These are phyloP conservation scores for Lichtheimia ramosa DNA, from an alignment of 371 early-diverging fungal genomes.

Conservation along the genomic window DNA sequence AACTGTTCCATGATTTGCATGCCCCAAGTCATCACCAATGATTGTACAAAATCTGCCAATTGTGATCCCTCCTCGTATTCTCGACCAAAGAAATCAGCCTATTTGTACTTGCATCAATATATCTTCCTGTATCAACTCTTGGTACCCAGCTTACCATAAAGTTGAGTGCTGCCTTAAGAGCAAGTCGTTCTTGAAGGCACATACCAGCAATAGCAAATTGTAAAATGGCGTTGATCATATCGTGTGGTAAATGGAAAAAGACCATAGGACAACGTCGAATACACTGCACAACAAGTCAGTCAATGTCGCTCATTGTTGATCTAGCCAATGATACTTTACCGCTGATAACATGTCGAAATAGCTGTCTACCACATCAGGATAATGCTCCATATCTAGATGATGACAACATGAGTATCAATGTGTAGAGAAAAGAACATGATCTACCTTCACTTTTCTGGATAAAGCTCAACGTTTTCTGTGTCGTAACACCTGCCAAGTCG, in stretches of 20 bases:
- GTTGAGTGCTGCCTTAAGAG: conserved; percentile 56
- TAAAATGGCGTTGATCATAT: conserved; percentile 51
- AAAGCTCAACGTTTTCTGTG: conserved; percentile 50
- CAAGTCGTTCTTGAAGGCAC: conserved; percentile 62
- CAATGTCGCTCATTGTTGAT: too few relatives aligned
- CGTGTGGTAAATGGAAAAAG: conserved; percentile 53
- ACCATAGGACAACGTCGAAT: conserved; percentile 55
- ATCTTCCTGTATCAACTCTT: not conserved
- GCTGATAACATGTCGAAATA: conserved; percentile 57
- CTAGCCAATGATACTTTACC: conserved; percentile 25
- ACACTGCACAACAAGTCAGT: conserved; percentile 27
- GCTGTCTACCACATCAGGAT: conserved; percentile 36
- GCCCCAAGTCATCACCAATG: conserved; percentile 49
- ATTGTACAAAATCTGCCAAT: conserved; percentile 40
- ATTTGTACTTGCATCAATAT: conserved; percentile 3
- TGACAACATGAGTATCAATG: not conserved
- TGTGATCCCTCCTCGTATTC: conserved; percentile 39
- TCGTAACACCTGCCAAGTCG: conserved; percentile 39
- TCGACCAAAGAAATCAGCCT: conserved; percentile 59
- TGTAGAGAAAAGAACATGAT: not conserved
- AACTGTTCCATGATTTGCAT: conserved; percentile 56
- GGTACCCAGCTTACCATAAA: conserved; percentile 48
- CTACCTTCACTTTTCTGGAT: conserved; percentile 53
- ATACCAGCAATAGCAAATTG: conserved; percentile 57
- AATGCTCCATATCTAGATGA: conserved; percentile 45